Percentiles rank a stretch among this genome's conserved stretches.
phyloP scores from a whole-genome alignment of 78 protist genomes.

The Salpingoeca rosetta region DNA sequence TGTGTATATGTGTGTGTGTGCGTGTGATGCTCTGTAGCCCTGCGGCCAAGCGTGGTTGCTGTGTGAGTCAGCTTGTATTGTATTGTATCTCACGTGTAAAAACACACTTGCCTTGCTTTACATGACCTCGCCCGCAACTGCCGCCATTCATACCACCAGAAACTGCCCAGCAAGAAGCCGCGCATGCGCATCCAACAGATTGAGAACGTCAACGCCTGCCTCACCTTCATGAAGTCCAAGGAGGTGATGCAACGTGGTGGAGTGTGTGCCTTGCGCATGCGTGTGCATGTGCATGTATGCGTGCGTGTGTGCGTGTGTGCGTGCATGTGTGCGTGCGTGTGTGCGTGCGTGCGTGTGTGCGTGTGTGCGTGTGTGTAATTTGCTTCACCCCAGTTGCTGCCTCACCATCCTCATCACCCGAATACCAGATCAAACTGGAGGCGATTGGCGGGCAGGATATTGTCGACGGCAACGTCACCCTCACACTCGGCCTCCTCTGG shows the following conservation, averaged over 20 bases:
- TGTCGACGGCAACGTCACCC: slow-evolving; percentile 14
- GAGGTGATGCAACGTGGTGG: too few relatives aligned
- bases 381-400: slow-evolving; percentile 85
- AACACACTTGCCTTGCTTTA: too few relatives aligned
- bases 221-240: slow-evolving; percentile 70
- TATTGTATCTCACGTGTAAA: too few relatives aligned
- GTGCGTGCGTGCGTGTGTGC: slow-evolving; percentile 99
- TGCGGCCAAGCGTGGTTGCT: too few relatives aligned
- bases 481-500: slow-evolving; percentile 42
- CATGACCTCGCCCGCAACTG: too few relatives aligned
- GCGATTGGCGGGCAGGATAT: slow-evolving; percentile 28
- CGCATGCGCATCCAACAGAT: slow-evolving; percentile 62
- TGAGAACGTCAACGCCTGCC: slow-evolving; percentile 90
- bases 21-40: too few relatives aligned
- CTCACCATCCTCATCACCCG: slow-evolving; percentile 80
- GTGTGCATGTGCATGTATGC: not conserved
- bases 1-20: too few relatives aligned
- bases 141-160: not conserved
- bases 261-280: too few relatives aligned
- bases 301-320: not conserved
- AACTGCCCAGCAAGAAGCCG: slow-evolving; percentile 37
- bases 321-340: slow-evolving; percentile 62
- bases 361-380: too few relatives aligned
- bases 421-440: slow-evolving; percentile 14
- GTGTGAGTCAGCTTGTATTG: too few relatives aligned